These are phyloP conservation scores for Cyberlindnera nakhonratchasimensis DNA, from an alignment of 805 yeast species.

Conservation along the genomic window DNA sequence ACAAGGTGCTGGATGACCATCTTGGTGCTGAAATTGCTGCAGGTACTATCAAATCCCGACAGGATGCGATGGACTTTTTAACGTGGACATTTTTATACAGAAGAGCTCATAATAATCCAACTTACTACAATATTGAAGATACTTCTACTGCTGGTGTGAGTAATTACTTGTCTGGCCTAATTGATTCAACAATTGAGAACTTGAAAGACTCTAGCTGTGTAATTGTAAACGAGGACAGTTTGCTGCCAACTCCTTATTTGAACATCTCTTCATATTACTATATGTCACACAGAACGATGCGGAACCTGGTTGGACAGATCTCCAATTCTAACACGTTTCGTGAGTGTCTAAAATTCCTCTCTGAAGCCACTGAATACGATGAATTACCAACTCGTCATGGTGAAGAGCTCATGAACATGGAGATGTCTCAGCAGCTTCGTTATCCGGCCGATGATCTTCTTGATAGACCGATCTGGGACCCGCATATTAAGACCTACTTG, in stretches of 20 bases:
- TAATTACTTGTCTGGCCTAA: constrained; percentile 62
- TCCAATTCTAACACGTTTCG: constrained; percentile 45
- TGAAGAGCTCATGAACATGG: constrained; percentile 78
- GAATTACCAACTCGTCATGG: constrained; percentile 64
- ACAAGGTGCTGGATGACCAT: constrained; percentile 80
- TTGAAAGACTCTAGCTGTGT: constrained; percentile 75
- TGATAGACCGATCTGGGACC: constrained; percentile 69
- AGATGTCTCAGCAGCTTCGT: constrained; percentile 61
- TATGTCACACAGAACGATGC: constrained; percentile 83
- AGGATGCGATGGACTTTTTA: constrained; percentile 93
- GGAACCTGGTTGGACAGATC: constrained; percentile 59
- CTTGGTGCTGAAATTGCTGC: constrained; percentile 94
- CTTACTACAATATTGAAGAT: constrained; percentile 79
- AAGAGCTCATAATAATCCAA: constrained; percentile 90
- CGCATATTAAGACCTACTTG: constrained; percentile 77
- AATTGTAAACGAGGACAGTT: constrained; percentile 39
- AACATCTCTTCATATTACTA: constrained; percentile 88
- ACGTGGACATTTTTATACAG: constrained; percentile 94
- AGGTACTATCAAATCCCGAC: constrained; percentile 91
- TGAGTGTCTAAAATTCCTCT: constrained; percentile 84
- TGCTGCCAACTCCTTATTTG: constrained; percentile 74
- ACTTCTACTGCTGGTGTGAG: constrained; percentile 79
- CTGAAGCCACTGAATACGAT: constrained; percentile 87
- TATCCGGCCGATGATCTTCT: constrained; percentile 70
- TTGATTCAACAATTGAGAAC: constrained; percentile 65